Evolutionary conservation across 495 filamentous ascomycete genomes (phyloP).

Genomic region (Aspergillus panamensis): DNA sequence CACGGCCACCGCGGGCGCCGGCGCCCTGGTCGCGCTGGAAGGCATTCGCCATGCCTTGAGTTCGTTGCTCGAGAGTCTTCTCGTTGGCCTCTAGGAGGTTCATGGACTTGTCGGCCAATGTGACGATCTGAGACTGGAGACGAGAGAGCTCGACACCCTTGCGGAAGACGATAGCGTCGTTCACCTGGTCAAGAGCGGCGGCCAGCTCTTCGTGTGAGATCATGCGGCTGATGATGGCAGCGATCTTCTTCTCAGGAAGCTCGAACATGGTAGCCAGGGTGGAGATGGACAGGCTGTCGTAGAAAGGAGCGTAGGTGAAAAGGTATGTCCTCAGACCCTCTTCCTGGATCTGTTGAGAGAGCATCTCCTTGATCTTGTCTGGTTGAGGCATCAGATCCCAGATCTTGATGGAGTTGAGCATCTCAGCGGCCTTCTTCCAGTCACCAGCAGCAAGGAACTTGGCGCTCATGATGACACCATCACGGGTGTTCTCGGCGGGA

Average conservation of each 20-base stretch:
- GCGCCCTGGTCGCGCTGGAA: conserved; percentile 84
- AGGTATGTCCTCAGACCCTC: conserved; percentile 97
- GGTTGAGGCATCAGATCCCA: conserved; percentile 92
- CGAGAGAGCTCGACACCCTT: conserved; percentile 97
- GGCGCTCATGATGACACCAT: conserved; percentile 98
- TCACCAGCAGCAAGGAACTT: conserved; percentile 94
- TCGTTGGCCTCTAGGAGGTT: conserved; percentile 96
- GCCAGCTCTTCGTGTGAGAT: conserved; percentile 98
- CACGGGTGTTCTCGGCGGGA: conserved; percentile 95
- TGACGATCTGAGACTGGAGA: conserved; percentile 91
- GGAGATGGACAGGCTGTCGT: conserved; percentile 86
- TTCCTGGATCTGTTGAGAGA: conserved; percentile 95
- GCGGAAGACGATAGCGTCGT: conserved; percentile 95
- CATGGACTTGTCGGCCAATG: conserved; percentile 91
- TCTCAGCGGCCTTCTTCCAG: conserved; percentile 92
- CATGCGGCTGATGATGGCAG: conserved; percentile 97
- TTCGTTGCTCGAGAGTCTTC: conserved; percentile 92
- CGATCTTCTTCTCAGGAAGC: conserved; percentile 81
- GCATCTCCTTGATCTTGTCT: conserved; percentile 91
- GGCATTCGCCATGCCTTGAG: conserved; percentile 90
- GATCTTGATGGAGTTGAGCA: conserved; percentile 97
- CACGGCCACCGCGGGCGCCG: conserved; percentile 67
- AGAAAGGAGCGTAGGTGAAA: conserved; percentile 99
- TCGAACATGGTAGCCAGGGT: conserved; percentile 95
- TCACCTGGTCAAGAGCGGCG: conserved; percentile 96